Base-by-base conservation (phyloP, 805 yeast species). In the Grigorovia transvaalensis region DNA sequence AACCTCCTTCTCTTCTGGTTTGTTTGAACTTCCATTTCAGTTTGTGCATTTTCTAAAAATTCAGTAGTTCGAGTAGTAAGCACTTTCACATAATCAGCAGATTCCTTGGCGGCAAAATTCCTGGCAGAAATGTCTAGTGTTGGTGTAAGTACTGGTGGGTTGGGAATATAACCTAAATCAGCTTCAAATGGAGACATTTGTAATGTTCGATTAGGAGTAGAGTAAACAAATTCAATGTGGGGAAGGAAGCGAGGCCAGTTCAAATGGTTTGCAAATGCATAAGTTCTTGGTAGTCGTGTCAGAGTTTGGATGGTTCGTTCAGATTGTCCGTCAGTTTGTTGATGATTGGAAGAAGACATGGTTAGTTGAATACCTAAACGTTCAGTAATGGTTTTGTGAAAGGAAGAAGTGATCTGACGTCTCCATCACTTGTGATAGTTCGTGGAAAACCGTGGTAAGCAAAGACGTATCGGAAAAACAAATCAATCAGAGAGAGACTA, bases 391-490 rank as follows among this genome's bases (percentile, higher is more conserved):
- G 45, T 51, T 38, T 15, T 15, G 46, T 48, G 45, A 29, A 13
- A 18, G 13, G 4, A n/a, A 4, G 38, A n/a, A 7, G 43, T 38
- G 51, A 47, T 17, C 47, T 20, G 9, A 45, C 35, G 18, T 46
- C 50, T 27, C 55, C n/a, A 20, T 51, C 51, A 17, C 48, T 23
- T 8, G 43, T 48, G 4, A 53, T 56, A 7, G 45, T 45, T 13
- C n/a, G 43, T 1, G 57, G 59, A 33, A 55, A 55, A 4, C 56
- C 55, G 45, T 58, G 56, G 43, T 52, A 54, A 4, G 50, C n/a
- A 33, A 57, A 56, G 15, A 54, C 45, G 40, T 47, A 53, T 2
- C 55, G 33, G 45, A 50, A 53, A 5, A 54, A 33, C 12, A 50
- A 7, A n/a, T 59, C 55, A 50, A 6, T 53, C 51, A 43, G 50